Percentiles rank a stretch among this genome's conserved stretches.
These are phyloP conservation scores for Leishmania martiniquensis DNA, from an alignment of 208 protist species.

Conservation along the genomic window DNA sequence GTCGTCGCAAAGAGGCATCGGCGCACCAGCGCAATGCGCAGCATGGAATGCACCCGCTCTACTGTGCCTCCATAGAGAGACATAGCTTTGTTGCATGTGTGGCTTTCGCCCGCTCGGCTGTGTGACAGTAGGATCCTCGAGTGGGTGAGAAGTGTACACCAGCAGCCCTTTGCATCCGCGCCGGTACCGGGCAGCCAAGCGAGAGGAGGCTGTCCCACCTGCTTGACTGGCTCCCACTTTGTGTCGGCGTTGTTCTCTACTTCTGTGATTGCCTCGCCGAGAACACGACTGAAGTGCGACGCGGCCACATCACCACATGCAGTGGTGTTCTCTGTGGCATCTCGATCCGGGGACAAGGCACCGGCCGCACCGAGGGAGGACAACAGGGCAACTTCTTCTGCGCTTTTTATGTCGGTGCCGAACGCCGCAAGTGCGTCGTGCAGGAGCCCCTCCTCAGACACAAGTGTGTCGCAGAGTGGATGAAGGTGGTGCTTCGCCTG, in stretches of 20 bases:
- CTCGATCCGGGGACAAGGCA: not conserved
- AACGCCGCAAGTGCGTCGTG: not conserved
- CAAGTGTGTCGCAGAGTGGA: constrained; percentile 5
- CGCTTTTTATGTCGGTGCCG: not conserved
- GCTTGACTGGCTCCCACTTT: not conserved
- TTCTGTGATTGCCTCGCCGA: not conserved
- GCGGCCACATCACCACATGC: not conserved
- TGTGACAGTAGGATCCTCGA: constrained; percentile 4
- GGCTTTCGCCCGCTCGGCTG: not conserved
- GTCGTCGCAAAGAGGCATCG: constrained; percentile 10
- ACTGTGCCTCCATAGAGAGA: not conserved
- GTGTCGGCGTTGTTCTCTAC: not conserved
- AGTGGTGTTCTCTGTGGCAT: not conserved
- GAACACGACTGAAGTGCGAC: constrained; percentile 2
- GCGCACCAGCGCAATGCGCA: constrained; percentile 12
- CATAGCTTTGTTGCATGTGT: not conserved
- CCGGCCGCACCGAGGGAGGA: not conserved
- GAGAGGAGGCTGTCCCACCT: not conserved
- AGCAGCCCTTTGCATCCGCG: constrained; percentile 22
- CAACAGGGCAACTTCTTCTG: not conserved
- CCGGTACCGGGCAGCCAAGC: constrained; percentile 22
- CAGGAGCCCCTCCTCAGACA: constrained; percentile 14
- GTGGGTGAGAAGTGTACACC: constrained; percentile 21
- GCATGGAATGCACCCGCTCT: constrained; percentile 12
- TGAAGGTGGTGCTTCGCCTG: constrained; percentile 7